Evolutionary conservation across 805 yeast genomes (phyloP).

Genomic region (Ogataea wickerhamii): DNA sequence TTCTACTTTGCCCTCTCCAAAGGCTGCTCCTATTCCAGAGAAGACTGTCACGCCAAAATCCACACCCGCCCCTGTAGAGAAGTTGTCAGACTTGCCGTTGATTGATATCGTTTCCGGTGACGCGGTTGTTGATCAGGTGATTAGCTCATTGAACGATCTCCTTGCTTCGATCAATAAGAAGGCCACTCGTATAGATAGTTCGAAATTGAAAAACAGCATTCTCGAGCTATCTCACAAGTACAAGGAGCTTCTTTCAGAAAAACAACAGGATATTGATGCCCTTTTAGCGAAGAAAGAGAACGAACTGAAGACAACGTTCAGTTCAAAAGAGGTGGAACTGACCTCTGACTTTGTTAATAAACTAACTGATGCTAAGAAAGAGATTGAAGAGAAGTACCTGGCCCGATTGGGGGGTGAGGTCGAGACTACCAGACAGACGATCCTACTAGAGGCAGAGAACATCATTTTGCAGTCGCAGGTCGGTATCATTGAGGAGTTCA

Average conservation of each 20-base stretch:
- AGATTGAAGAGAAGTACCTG: slow-evolving; percentile 57
- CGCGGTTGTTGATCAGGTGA: slow-evolving; percentile 32
- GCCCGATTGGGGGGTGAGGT: slow-evolving; percentile 60
- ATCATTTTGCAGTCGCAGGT: slow-evolving; percentile 63
- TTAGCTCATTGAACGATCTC: slow-evolving; percentile 35
- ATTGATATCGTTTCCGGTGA: slow-evolving; percentile 32
- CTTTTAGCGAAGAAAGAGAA: slow-evolving; percentile 29
- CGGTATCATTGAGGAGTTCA: slow-evolving; percentile 65
- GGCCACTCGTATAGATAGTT: slow-evolving; percentile 19
- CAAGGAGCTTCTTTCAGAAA: slow-evolving; percentile 18
- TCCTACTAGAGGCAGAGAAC: slow-evolving; percentile 70
- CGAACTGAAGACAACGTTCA: slow-evolving; percentile 28
- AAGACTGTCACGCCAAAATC: slow-evolving; percentile 4
- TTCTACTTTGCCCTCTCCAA: slow-evolving; percentile 6
- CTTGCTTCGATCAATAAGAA: slow-evolving; percentile 28
- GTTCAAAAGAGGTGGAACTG: slow-evolving; percentile 44
- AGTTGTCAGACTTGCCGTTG: slow-evolving; percentile 25
- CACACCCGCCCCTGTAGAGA: background rate
- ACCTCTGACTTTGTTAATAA: slow-evolving; percentile 58
- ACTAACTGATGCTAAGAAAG: slow-evolving; percentile 57
- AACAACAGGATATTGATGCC: slow-evolving; percentile 17
- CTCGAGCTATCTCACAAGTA: slow-evolving; percentile 22
- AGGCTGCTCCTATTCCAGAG: slow-evolving; percentile 9
- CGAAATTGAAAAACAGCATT: slow-evolving; percentile 21
- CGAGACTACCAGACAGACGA: slow-evolving; percentile 59